phyloP scores from a whole-genome alignment of 768 basidiomycete genomes.

The Mycena pura region DNA sequence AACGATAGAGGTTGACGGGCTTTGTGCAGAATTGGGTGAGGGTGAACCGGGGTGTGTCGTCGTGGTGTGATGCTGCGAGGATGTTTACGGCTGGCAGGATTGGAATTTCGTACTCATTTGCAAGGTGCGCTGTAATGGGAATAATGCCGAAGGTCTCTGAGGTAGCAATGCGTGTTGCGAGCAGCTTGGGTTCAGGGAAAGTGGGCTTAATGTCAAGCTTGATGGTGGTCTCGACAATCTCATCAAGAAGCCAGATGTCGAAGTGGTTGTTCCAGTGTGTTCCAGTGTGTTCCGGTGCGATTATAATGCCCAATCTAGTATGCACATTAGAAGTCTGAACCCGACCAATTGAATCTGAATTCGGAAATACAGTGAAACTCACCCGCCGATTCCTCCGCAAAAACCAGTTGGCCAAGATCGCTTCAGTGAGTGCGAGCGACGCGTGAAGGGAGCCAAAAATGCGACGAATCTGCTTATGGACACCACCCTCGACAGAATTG shows the following conservation, averaged over 20 bases:
- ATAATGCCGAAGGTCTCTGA: slow-evolving; percentile 21
- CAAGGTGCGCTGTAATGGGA: slow-evolving; percentile 11
- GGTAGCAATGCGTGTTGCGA: slow-evolving; percentile 25
- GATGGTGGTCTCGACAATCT: slow-evolving; percentile 22
- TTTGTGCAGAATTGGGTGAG: slow-evolving; percentile 16
- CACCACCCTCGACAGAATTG: slow-evolving; percentile 7
- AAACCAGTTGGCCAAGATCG: slow-evolving; percentile 10
- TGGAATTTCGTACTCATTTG: slow-evolving; percentile 1
- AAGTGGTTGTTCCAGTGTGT: no score
- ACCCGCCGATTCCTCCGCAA: slow-evolving; percentile 18
- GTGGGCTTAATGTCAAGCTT: slow-evolving; percentile 11
- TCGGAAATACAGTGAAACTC: no score
- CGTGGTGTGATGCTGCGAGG: neutral
- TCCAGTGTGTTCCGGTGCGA: slow-evolving; percentile 9
- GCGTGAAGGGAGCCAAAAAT: slow-evolving; percentile 9
- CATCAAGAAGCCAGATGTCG: slow-evolving; percentile 24
- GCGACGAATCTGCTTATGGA: slow-evolving; percentile 7
- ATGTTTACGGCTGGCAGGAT: neutral
- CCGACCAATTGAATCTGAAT: neutral
- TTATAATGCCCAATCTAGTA: slow-evolving; percentile 24
- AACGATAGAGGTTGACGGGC: slow-evolving; percentile 13
- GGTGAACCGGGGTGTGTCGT: slow-evolving; percentile 2
- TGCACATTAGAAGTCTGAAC: neutral
- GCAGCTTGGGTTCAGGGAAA: slow-evolving; percentile 17
- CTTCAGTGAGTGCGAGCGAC: neutral